phyloP scores from a whole-genome alignment of 2,329 filamentous ascomycete species.

The Teratosphaeria epicoccoides region DNA sequence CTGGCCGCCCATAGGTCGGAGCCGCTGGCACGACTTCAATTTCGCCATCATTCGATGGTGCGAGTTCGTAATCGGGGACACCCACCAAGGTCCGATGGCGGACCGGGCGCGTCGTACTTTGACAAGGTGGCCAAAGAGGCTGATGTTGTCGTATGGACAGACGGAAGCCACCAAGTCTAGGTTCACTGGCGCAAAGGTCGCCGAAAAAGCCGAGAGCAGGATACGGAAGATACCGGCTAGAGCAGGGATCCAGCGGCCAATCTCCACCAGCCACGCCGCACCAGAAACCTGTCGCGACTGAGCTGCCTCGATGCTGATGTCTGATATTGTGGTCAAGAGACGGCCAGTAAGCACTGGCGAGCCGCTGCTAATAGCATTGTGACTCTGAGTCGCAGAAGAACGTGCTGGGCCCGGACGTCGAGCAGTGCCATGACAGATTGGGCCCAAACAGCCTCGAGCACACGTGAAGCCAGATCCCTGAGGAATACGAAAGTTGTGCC shows the following conservation, averaged over 20 bases:
- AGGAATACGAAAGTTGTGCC: no score
- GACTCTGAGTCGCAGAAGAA: no score
- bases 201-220: slow-evolving; percentile 8
- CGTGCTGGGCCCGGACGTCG: slow-evolving; percentile 23
- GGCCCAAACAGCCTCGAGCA: no score
- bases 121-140: background rate
- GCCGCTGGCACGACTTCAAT: slow-evolving; percentile 12
- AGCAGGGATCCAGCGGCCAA: slow-evolving; percentile 25
- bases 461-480: no score
- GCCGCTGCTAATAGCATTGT: no score
- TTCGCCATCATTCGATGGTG: background rate
- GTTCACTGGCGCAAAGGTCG: slow-evolving; percentile 25
- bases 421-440: no score
- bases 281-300: no score
- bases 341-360: slow-evolving; percentile 17
- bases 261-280: slow-evolving; percentile 24
- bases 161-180: slow-evolving; percentile 13
- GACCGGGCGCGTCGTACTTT: background rate
- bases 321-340: slow-evolving; percentile 21
- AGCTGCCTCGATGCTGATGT: slow-evolving; percentile 21
- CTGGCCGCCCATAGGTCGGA: slow-evolving; percentile 22
- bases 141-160: background rate
- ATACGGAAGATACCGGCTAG: slow-evolving; percentile 16
- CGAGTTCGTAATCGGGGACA: background rate
- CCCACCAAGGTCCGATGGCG: background rate